phyloP scores from a whole-genome alignment of 345 rosid genomes.

The Eucalyptus cladocalyx region DNA sequence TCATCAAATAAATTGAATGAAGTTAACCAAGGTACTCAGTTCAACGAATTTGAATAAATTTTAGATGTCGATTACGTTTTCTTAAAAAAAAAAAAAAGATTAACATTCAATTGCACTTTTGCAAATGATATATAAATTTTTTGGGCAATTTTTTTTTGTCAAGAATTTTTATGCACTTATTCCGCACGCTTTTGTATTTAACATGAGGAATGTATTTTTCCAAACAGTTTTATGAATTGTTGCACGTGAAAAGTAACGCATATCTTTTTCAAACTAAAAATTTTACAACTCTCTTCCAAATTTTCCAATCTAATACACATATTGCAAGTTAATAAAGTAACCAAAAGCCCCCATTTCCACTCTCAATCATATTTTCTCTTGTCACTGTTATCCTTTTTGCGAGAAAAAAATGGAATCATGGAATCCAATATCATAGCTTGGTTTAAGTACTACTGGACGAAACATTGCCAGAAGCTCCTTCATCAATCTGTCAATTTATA shows the following conservation, averaged over 20 bases:
- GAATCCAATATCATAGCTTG: neutral
- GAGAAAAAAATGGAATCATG: neutral
- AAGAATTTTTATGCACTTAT: neutral
- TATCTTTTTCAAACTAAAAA: neutral
- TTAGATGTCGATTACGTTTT: neutral
- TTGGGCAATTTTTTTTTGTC: too few relatives aligned
- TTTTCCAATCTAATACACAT: neutral
- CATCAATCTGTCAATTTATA: neutral
- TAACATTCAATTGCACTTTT: neutral
- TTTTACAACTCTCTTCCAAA: neutral
- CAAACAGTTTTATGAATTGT: neutral
- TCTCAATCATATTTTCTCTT: neutral
- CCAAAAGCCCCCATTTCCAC: neutral
- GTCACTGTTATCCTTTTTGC: neutral
- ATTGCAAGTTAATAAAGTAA: neutral
- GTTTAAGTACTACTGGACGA: neutral
- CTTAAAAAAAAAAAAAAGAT: rapidly evolving
- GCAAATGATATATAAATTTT: too few relatives aligned
- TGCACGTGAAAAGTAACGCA: neutral
- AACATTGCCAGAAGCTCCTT: neutral
- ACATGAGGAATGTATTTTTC: neutral
- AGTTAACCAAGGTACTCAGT: neutral
- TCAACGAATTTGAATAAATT: neutral
- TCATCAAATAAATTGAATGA: neutral
- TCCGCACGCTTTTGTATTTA: neutral